Conservation (phyloP, 2,329 filamentous ascomycete genomes). For the Apiospora saccharicola region DNA sequence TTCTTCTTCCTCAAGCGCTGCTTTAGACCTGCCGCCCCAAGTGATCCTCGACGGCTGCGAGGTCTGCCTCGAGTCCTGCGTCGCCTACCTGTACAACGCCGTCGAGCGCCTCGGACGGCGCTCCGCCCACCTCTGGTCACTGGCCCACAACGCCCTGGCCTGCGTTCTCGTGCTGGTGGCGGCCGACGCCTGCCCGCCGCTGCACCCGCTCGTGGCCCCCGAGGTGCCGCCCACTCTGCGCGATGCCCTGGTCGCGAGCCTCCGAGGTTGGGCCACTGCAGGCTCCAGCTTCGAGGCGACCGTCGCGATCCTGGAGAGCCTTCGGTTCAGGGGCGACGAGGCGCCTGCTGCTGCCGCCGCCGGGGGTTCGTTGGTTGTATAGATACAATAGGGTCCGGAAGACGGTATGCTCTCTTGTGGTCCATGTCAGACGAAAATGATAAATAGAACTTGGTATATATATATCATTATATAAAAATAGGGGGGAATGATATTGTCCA, state of each 20-base stretch:
- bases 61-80: slow-evolving; percentile 45
- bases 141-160: slow-evolving; percentile 46
- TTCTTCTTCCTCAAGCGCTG: background rate
- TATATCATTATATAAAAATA: no score
- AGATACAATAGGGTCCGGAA: no score
- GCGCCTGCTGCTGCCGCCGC: background rate
- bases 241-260: slow-evolving; percentile 1
- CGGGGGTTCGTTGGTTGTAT: background rate
- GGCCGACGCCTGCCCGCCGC: slow-evolving; percentile 31
- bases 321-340: slow-evolving; percentile 19
- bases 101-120: slow-evolving; percentile 46
- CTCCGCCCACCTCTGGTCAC: slow-evolving; percentile 47
- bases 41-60: slow-evolving; percentile 45
- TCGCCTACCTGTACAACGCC: slow-evolving; percentile 45
- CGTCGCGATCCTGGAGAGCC: slow-evolving; percentile 26
- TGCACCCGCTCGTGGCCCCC: slow-evolving; percentile 24
- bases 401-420: no score
- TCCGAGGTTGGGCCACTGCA: slow-evolving; percentile 22
- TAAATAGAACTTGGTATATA: no score
- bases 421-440: no score
- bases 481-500: no score
- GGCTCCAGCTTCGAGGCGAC: slow-evolving; percentile 27
- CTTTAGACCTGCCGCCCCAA: slow-evolving; percentile 30
- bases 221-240: background rate
- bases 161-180: slow-evolving; percentile 44